A percentile compares a stretch with the other conserved stretches of the same genome.
phyloP scores from a whole-genome alignment of 257 asterid genomes.

The Ajuga chamaepitys region DNA sequence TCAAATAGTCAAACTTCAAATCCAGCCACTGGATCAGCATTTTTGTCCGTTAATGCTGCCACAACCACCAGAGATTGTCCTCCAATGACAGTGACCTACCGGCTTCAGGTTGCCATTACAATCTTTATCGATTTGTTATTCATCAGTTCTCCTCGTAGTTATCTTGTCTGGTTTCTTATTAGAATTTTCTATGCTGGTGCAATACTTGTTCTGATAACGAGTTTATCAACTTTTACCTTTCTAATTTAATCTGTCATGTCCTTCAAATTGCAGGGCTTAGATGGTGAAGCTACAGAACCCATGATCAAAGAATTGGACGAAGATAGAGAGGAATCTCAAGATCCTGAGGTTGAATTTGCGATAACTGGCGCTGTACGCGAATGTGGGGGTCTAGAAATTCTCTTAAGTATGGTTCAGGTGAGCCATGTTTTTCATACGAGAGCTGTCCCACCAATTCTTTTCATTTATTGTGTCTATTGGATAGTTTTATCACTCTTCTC shows the following conservation, averaged over 20 bases:
- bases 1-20: slow-evolving; percentile 69
- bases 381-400: slow-evolving; percentile 92
- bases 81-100: slow-evolving; percentile 95
- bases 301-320: slow-evolving; percentile 98
- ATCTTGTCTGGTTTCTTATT: not conserved
- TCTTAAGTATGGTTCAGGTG: slow-evolving; percentile 92
- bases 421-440: slow-evolving; percentile 3
- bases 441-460: not conserved
- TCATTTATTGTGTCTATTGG: not conserved
- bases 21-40: slow-evolving; percentile 60
- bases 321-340: slow-evolving; percentile 98
- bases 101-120: slow-evolving; percentile 70
- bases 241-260: slow-evolving; percentile 6
- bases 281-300: slow-evolving; percentile 99
- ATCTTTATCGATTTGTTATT: slow-evolving; percentile 3
- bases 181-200: not conserved
- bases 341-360: slow-evolving; percentile 98
- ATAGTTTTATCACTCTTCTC: not conserved
- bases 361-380: slow-evolving; percentile 94
- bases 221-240: not conserved
- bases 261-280: slow-evolving; percentile 72
- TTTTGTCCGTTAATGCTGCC: slow-evolving; percentile 55
- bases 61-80: slow-evolving; percentile 79
- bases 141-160: not conserved
- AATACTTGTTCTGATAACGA: not conserved